Evolutionary conservation across 176 grass and related monocot genomes (phyloP).

Genomic region (Eragrostis nindensis): DNA sequence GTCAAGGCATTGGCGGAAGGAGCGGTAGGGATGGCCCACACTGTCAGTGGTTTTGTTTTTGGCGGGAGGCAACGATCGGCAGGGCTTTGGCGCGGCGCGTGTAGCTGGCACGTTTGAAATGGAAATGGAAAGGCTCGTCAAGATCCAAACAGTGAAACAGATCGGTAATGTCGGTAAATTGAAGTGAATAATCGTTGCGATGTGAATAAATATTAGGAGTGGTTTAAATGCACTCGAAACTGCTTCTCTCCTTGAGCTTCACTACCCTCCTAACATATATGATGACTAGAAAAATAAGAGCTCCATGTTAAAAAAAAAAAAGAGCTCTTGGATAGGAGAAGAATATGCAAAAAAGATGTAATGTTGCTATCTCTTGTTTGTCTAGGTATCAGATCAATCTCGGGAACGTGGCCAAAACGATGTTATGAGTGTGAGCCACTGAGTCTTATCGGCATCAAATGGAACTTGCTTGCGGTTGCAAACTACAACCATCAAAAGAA

Average conservation of each 20-base stretch:
- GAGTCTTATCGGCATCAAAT: not conserved
- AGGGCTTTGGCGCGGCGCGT: constrained; percentile 41
- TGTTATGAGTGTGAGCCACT: too few relatives aligned
- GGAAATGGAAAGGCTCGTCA: not conserved
- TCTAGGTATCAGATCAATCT: too few relatives aligned
- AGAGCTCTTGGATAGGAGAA: too few relatives aligned
- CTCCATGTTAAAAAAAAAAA: too few relatives aligned
- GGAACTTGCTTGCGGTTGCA: not conserved
- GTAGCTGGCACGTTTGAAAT: constrained; percentile 36
- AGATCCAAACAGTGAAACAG: not conserved
- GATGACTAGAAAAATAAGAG: too few relatives aligned
- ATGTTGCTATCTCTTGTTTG: too few relatives aligned
- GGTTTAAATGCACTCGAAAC: too few relatives aligned
- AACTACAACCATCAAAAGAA: not conserved
- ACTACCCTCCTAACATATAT: too few relatives aligned
- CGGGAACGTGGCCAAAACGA: too few relatives aligned
- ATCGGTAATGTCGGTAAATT: not conserved
- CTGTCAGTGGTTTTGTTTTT: not conserved
- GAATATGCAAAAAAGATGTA: too few relatives aligned
- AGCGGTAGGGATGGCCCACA: constrained; percentile 31
- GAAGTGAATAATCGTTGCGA: not conserved
- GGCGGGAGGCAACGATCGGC: constrained; percentile 38
- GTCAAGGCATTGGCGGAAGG: not conserved
- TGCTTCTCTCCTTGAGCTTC: too few relatives aligned
- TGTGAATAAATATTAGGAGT: too few relatives aligned